Conservation (phyloP, 495 filamentous ascomycete species). For the Elasticomyces elasticus region DNA sequence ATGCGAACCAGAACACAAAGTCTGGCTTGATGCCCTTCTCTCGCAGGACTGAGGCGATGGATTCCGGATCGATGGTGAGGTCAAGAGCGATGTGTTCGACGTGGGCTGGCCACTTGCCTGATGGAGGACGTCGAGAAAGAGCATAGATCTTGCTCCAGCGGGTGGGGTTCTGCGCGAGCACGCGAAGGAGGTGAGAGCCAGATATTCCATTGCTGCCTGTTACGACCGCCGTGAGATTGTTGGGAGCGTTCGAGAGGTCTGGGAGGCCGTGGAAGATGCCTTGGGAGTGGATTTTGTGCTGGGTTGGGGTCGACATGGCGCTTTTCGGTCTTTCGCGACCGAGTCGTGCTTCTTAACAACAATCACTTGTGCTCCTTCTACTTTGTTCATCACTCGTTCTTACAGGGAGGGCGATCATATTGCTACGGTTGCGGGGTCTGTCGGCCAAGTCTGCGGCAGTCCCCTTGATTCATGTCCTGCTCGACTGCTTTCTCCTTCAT, state of each 20-base stretch:
- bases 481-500: background rate
- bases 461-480: background rate
- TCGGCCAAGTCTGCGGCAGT: no score
- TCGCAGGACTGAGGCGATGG: constrained; percentile 32
- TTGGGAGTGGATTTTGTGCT: constrained; percentile 23
- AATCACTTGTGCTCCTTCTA: no score
- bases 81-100: constrained; percentile 41
- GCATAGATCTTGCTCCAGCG: constrained; percentile 45
- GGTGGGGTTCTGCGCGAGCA: constrained; percentile 33
- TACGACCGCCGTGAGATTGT: constrained; percentile 40
- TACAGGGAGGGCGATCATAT: background rate
- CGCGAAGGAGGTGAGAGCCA: constrained; percentile 36
- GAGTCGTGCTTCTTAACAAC: no score
- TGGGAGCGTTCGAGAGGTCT: constrained; percentile 30
- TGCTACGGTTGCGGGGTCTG: background rate
- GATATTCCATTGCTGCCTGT: constrained; percentile 46
- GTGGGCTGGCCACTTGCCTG: constrained; percentile 24
- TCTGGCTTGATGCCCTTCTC: constrained; percentile 32
- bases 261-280: constrained; percentile 41
- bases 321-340: background rate
- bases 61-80: constrained; percentile 33
- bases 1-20: constrained; percentile 46
- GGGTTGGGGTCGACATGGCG: constrained; percentile 3
- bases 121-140: constrained; percentile 37
- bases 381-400: no score